Evolutionary conservation across 2,329 filamentous ascomycete genomes (phyloP), one percentile per base, ranked within the genome.

Genomic region (Aspergillus fructus): DNA sequence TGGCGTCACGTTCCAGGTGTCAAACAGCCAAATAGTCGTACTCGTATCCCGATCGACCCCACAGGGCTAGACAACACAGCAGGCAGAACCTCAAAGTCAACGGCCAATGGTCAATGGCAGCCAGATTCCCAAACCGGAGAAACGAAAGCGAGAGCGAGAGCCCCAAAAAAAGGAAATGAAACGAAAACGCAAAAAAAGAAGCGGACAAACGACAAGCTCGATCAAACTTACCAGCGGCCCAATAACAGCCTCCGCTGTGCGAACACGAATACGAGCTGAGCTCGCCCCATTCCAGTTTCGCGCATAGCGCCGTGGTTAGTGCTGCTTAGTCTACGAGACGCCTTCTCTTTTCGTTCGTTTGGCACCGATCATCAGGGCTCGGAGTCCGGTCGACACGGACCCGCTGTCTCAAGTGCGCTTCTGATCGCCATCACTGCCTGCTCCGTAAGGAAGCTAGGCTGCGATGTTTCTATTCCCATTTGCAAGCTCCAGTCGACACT

Each of bases 371-470:
- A 40, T 21, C 47, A 5, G 13, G 15, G 12, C 48, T 11, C 13
- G 40, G 15, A 17, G 9, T 21, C 2, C n/a, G 19, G 40, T 21
- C n/a, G 40, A 42, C 40, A 17, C 40, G 40, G 40, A 42, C 40
- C 17, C 37, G 37, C 7, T 17, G 15, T 17, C 17, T 40, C 15
- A 40, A 40, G 27, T 30, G 27, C 3, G 27, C 27, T 23, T 21
- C 9, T 49, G 47, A 49, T 48, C 46, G 46, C 11, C 46, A 21
- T 48, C 27, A 48, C 34, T 48, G 46, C 46, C n/a, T 48, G n/a
- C 46, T 33, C 15, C 46, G 46, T 34, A 48, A 34, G 46, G 46
- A 48, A 48, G n/a, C 17, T 43, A 43, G 41, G 41, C 41, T 43
- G 1, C 41, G 19, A 43, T 43, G 41, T 42, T 42, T 42, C 9